These are phyloP conservation scores for Vigna reflexopilosa DNA, from an alignment of 306 rosid genomes.

Conservation along the genomic window DNA sequence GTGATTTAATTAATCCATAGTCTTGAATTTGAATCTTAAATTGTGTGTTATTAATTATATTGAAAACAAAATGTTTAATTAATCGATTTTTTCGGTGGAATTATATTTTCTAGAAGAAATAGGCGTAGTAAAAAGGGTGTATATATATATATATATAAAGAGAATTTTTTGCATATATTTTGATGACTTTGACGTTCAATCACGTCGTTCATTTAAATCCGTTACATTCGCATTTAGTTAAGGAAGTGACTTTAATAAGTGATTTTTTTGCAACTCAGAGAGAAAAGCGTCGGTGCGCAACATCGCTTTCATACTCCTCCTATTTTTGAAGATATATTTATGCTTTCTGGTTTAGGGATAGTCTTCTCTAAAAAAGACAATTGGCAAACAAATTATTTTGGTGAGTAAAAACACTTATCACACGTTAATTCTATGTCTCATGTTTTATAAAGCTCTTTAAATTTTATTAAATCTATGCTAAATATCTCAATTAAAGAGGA, in stretches of 20 bases:
- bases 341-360: background rate
- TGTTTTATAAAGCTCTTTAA: background rate
- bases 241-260: constrained; percentile 20
- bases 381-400: background rate
- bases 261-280: constrained; percentile 1
- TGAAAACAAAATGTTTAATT: too few relatives aligned
- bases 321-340: background rate
- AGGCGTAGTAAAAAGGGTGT: too few relatives aligned
- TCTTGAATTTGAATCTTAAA: too few relatives aligned
- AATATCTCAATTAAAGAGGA: background rate
- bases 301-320: background rate
- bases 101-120: too few relatives aligned
- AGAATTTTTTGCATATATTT: background rate
- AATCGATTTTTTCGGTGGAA: too few relatives aligned
- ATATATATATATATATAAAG: too few relatives aligned
- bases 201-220: constrained; percentile 38
- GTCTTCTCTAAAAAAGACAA: background rate
- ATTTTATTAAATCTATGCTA: background rate
- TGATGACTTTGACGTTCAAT: constrained; percentile 38
- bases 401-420: too few relatives aligned
- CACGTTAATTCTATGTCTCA: background rate
- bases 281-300: constrained; percentile 49
- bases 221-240: constrained; percentile 32
- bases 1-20: background rate
- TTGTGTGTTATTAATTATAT: too few relatives aligned